Evolutionary conservation across 75 land plant genomes (phyloP).

Genomic region (Pinus albicaulis): DNA sequence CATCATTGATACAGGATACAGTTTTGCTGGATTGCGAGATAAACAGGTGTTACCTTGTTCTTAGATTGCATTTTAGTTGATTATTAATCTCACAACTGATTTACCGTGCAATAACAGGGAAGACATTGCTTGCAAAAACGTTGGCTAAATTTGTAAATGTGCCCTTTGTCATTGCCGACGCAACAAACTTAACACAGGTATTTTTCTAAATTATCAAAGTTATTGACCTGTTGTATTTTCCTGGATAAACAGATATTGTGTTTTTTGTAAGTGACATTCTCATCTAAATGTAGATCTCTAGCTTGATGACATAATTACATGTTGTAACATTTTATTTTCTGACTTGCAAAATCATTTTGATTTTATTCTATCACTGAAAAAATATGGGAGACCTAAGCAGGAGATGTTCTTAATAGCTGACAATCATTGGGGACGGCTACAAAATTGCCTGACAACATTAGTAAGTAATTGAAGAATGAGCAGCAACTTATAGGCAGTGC

Average conservation of each 20-base stretch:
- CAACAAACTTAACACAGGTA: constrained; percentile 79
- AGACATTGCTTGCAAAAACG: constrained; percentile 80
- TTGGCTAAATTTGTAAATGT: constrained; percentile 80
- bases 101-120: constrained; percentile 33
- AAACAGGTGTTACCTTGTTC: neutral
- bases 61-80: neutral
- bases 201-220: constrained; percentile 19
- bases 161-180: constrained; percentile 86
- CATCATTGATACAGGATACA: neutral
- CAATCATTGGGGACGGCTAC: no score
- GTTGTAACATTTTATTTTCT: no score
- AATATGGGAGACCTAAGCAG: no score
- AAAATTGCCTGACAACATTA: no score
- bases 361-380: no score
- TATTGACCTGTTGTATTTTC: constrained; percentile 14
- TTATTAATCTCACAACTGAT: neutral
- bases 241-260: neutral
- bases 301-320: no score
- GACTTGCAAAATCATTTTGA: no score
- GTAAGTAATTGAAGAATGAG: neutral
- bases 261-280: neutral
- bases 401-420: no score
- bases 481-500: neutral
- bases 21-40: neutral
- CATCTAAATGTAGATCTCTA: neutral